Base-by-base conservation (phyloP, 2,329 filamentous ascomycete genomes). In the Talaromyces albobiverticillius region DNA sequence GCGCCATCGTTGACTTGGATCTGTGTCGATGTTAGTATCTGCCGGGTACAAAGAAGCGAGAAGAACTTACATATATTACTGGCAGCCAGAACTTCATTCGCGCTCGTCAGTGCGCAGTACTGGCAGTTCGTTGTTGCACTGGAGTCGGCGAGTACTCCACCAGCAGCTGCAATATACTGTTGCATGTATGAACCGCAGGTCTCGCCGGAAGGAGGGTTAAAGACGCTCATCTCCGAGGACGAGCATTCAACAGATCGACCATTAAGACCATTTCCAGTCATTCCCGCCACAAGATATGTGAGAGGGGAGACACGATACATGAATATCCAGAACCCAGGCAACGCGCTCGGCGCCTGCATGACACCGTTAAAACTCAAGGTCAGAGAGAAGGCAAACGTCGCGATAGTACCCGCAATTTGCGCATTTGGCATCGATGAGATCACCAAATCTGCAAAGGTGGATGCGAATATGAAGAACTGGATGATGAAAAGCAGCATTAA, bases 241-340 rank as follows among this genome's bases (percentile, higher is more conserved):
- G 53, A 51, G 29, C 53, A 55, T 6, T 14, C 16, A n/a, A 55
- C 47, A 10, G 20, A n/a, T 14, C 53, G 42, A 6, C 36, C 42
- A 26, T 55, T 14, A 14, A 55, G 48, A 22, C 53, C 48, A 18
- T 41, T 55, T 3, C 53, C 53, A 13, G 53, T 51, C 53, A 78
- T 67, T 1, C 73, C 65, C 13, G 72, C 68, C 3, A 78, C 72
- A 3, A 76, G 69, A 53, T 89, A 89, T 0, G 84, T 88, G 56
- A 88, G 84, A 0, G 85, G 85, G 0, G 80, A 84, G 10, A 83
- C 76, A 25, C 82, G 79, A 67, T 89, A 88, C 87, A 90, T 90
- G 72, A 89, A 90, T 57, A 83, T 83, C 87, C 87, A 91, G 74
- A 90, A 90, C 0, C 82, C 78, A 0, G 87, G 87, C 1, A 90